Base-by-base conservation (phyloP, 202 grass and related monocot species). In the Bolboschoenoplectus hybrid region DNA sequence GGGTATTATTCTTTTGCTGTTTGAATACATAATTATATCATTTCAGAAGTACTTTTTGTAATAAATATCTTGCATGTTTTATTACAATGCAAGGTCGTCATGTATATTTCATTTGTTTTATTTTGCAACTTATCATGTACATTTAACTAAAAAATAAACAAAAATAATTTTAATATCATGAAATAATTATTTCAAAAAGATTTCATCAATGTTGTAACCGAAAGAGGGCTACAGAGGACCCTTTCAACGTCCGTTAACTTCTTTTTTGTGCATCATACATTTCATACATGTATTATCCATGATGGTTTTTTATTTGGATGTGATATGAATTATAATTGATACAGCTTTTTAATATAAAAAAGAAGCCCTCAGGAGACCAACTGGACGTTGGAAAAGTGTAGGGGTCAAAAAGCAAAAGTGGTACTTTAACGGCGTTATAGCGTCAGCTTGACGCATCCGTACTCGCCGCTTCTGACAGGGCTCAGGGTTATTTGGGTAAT, bases 351-450 rank as follows among this genome's bases (percentile, higher is more conserved):
- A 19, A 17, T 58, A 3, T n/a, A 10, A 80, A 80, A 63, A 73
- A 50, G 50, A 71, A 84, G 34, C 35, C 36, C 34, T 83, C 7
- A 35, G 35, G n/a, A 84, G 82, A 57, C 10, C 47, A 58, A 36
- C 0, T 7, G 32, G 63, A 84, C 82, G 82, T 84, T 84, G 47
- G 63, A 57, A 84, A 84, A 68, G 82, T 84, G 6, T 1, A 70
- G 65, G 81, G 69, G n/a, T 63, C 12, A 63, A 87, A 64, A 52
- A 46, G 44, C 9, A 86, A 86, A 86, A 63, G 85, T 14, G 8
- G 17, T 2, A 49, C 47, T 65, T 63, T 87, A 81, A 82, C 69
- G 86, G 67, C 86, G 86, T 88, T 78, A 84, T 84, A 14, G 67
- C 67, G 67, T 63, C 45, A 84, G 38, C 34, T 38, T 53, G 78